A percentile compares a stretch with the other conserved stretches of the same genome.
Evolutionary conservation across 257 asterid species (phyloP).

Genomic region (Solanum virginianum): DNA sequence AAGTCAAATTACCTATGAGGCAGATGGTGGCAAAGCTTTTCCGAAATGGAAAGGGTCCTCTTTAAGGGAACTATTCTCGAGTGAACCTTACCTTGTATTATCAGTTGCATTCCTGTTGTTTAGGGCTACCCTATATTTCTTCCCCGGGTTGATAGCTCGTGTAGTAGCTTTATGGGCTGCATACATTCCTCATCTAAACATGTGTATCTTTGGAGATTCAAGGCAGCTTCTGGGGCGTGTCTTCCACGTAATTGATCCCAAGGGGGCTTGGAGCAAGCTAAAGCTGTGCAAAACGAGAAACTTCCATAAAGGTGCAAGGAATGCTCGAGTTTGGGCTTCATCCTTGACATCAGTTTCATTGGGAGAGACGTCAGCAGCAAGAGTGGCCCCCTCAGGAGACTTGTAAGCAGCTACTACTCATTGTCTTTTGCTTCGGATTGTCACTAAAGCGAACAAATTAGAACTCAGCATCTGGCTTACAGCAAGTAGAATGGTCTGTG

Average conservation of each 20-base stretch:
- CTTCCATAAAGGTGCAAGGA: constrained; percentile 54
- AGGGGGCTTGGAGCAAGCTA: constrained; percentile 53
- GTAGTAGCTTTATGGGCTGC: constrained; percentile 40
- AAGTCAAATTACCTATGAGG: constrained; percentile 4
- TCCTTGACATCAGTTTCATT: constrained; percentile 65
- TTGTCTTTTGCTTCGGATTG: neutral
- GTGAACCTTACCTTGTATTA: constrained; percentile 35
- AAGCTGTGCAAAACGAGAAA: constrained; percentile 47
- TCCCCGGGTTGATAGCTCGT: constrained; percentile 28
- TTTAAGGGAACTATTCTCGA: constrained; percentile 14
- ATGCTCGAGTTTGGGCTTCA: constrained; percentile 77
- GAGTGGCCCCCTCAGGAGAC: constrained; percentile 27
- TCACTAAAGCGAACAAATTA: neutral
- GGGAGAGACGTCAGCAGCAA: constrained; percentile 40
- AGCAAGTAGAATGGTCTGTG: neutral
- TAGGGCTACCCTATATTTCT: constrained; percentile 30
- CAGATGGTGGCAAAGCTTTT: neutral
- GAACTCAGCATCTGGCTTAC: neutral
- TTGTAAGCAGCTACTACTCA: constrained; percentile 2
- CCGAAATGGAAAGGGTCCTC: constrained; percentile 18
- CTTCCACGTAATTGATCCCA: constrained; percentile 41
- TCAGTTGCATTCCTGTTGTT: constrained; percentile 28
- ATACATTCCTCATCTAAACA: constrained; percentile 38
- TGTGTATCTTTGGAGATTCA: constrained; percentile 52
- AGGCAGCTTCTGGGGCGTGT: constrained; percentile 45